phyloP scores from a whole-genome alignment of 345 rosid genomes.

The Populus alba region DNA sequence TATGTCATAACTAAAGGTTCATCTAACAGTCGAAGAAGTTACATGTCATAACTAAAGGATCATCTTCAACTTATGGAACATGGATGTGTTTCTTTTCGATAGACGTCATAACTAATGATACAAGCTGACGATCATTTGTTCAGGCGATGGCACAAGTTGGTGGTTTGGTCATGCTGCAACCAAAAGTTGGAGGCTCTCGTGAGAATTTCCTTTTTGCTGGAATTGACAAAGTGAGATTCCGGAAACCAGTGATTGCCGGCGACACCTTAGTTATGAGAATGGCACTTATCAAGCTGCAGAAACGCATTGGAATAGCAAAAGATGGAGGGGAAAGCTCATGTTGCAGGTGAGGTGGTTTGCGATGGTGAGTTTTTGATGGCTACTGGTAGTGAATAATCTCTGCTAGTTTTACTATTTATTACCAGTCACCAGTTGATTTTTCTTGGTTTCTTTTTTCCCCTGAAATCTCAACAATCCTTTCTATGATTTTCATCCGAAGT shows the following conservation, averaged over 20 bases:
- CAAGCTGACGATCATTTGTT: not conserved
- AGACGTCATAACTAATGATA: no score
- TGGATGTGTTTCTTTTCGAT: not conserved
- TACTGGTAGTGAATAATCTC: conserved; percentile 47
- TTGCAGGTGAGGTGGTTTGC: conserved; percentile 73
- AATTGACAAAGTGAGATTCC: conserved; percentile 83
- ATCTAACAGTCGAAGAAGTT: not conserved
- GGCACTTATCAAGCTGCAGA: conserved; percentile 80
- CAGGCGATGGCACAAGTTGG: conserved; percentile 99
- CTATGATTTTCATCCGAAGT: not conserved
- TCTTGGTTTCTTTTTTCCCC: not conserved
- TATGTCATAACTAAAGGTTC: not conserved
- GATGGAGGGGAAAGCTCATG: conserved; percentile 97
- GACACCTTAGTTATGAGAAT: conserved; percentile 94
- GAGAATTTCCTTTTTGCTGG: conserved; percentile 89
- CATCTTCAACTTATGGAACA: not conserved
- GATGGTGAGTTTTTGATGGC: conserved; percentile 97
- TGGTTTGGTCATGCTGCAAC: conserved; percentile 87
- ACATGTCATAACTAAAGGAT: not conserved
- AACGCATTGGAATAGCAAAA: conserved; percentile 89
- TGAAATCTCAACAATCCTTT: not conserved
- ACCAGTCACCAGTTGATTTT: not conserved
- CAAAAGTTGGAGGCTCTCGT: conserved; percentile 79
- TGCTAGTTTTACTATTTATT: not conserved
- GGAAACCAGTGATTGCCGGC: conserved; percentile 94